phyloP scores from a whole-genome alignment of 2,329 filamentous ascomycete species.

The Apiospora marii region DNA sequence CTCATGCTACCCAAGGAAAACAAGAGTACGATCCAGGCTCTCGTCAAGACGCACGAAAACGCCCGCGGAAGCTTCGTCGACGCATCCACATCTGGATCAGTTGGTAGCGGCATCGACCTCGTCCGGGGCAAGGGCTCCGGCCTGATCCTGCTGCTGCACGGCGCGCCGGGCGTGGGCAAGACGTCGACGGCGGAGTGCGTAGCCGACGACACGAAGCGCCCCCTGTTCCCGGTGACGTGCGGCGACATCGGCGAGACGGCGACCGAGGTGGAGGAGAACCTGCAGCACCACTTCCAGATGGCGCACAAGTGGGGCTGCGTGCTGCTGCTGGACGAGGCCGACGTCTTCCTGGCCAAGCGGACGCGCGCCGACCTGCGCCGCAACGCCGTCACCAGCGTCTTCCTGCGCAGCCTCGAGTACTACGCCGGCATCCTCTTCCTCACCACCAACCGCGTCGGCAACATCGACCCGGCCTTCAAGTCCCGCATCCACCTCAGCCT shows the following conservation, averaged over 20 bases:
- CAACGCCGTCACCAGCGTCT: conserved; percentile 19
- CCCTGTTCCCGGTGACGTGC: not conserved
- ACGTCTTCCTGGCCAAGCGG: conserved; percentile 17
- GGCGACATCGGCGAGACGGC: conserved; percentile 25
- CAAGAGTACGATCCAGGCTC: not conserved
- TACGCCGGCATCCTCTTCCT: conserved; percentile 48
- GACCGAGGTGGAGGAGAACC: not conserved
- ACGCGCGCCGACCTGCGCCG: not conserved
- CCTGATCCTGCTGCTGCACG: conserved; percentile 15
- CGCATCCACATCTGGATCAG: too few relatives aligned
- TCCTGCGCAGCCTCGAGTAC: conserved; percentile 35
- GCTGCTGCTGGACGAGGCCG: conserved; percentile 16
- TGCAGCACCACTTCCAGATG: not conserved
- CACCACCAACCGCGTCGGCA: conserved; percentile 44
- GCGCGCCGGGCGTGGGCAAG: conserved; percentile 10
- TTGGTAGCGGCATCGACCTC: too few relatives aligned
- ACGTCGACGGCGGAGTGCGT: conserved; percentile 12
- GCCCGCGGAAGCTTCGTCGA: not conserved
- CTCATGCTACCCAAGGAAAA: not conserved
- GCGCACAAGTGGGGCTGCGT: conserved; percentile 24
- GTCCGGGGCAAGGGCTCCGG: too few relatives aligned
- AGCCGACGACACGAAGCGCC: not conserved
- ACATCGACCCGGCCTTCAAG: conserved; percentile 38
- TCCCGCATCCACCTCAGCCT: conserved; percentile 41
- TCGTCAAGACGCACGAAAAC: conserved; percentile 1